A percentile compares a stretch with the other conserved stretches of the same genome.
These are phyloP conservation scores for Skeletonema tropicum DNA, from an alignment of 108 stramenopile genomes.

Conservation along the genomic window DNA sequence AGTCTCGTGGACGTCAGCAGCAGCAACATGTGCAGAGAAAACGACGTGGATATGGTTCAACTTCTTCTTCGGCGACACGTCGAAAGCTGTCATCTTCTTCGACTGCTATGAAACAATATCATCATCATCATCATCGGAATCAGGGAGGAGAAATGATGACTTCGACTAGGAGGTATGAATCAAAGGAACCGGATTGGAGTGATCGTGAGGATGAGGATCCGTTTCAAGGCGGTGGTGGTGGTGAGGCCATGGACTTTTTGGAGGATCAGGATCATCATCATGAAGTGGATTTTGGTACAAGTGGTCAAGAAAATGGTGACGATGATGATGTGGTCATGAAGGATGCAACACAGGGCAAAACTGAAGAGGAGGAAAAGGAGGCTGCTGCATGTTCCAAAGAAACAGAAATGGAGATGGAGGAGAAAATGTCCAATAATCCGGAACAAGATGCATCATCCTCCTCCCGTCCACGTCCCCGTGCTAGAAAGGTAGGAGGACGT, in stretches of 20 bases:
- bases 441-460: constrained; percentile 8
- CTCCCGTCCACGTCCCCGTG: neutral
- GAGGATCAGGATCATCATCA: constrained; percentile 8
- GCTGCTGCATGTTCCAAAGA: neutral
- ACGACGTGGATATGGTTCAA: neutral
- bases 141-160: neutral
- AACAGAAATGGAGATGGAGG: too few relatives aligned
- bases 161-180: constrained; percentile 19
- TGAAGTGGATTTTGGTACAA: constrained; percentile 14
- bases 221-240: constrained; percentile 25
- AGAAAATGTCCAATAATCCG: neutral
- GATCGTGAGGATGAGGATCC: constrained; percentile 28
- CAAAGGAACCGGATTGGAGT: constrained; percentile 9
- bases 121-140: constrained; percentile 2
- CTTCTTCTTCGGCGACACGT: neutral
- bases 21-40: neutral
- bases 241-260: constrained; percentile 9
- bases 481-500: constrained; percentile 17
- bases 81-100: neutral
- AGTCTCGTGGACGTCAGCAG: neutral
- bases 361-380: constrained; percentile 1
- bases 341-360: constrained; percentile 4
- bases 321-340: constrained; percentile 30
- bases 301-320: constrained; percentile 38
- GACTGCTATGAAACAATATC: neutral